Evolutionary conservation across 2,329 filamentous ascomycete genomes (phyloP).

Genomic region (Thelonectria rubi): DNA sequence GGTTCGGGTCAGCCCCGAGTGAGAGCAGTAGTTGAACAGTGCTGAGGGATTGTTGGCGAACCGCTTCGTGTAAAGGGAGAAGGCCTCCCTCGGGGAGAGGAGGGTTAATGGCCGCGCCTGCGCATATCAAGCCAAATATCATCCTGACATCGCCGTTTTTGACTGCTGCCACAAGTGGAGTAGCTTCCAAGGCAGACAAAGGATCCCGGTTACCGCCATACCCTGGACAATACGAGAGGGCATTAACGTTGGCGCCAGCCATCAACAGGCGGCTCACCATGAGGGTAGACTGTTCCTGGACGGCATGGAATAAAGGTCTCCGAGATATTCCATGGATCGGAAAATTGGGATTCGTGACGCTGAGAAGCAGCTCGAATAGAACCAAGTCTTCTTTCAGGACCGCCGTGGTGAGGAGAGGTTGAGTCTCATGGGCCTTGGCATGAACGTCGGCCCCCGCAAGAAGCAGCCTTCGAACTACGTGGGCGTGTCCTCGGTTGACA

Average conservation of each 20-base stretch:
- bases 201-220: too few species aligned
- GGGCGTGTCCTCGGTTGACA: fast-evolving
- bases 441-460: conserved; percentile 8
- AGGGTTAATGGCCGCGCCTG: too few species aligned
- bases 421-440: not conserved
- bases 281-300: too few species aligned
- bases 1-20: not conserved
- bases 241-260: too few species aligned
- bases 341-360: not conserved
- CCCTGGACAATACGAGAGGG: too few species aligned
- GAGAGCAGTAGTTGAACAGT: not conserved
- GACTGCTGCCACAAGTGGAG: too few species aligned
- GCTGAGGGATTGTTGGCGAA: too few species aligned
- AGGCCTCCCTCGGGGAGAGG: too few species aligned
- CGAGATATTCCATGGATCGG: not conserved
- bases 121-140: too few species aligned
- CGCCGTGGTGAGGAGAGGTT: not conserved
- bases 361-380: not conserved
- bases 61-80: too few species aligned
- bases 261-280: too few species aligned
- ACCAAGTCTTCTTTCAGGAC: not conserved
- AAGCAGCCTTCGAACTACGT: not conserved
- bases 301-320: not conserved
- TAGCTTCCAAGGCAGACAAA: not conserved
- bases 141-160: too few species aligned